Percentiles rank a stretch among this genome's conserved stretches.
These are phyloP conservation scores for Pontederia crassipes DNA, from an alignment of 176 grass and related monocot species.

Conservation along the genomic window DNA sequence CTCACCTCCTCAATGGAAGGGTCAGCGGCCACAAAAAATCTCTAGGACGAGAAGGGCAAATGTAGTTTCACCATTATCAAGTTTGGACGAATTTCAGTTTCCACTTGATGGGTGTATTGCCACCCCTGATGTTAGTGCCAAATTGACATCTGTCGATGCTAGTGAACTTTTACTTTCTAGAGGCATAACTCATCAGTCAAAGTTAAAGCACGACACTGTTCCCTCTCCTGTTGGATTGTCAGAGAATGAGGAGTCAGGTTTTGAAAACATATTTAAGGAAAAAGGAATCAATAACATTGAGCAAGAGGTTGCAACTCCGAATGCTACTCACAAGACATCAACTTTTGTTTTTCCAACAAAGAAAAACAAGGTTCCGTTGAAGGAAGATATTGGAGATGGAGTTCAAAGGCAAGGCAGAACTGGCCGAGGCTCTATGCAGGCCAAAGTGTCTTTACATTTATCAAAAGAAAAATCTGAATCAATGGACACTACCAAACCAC, in stretches of 20 bases:
- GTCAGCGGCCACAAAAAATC: slow-evolving; percentile 2
- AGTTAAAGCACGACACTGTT: slow-evolving; percentile 23
- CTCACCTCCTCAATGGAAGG: slow-evolving; percentile 58
- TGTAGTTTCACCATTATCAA: slow-evolving; percentile 82
- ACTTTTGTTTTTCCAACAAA: slow-evolving; percentile 29
- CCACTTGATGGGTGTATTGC: slow-evolving; percentile 38
- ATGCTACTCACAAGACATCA: slow-evolving; percentile 18
- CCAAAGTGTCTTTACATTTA: slow-evolving; percentile 42
- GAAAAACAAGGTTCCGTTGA: slow-evolving; percentile 51
- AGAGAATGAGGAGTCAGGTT: slow-evolving; percentile 56
- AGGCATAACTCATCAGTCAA: slow-evolving; percentile 19
- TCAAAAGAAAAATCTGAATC: slow-evolving; percentile 49
- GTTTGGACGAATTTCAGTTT: slow-evolving; percentile 51
- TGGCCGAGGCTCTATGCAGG: slow-evolving; percentile 37
- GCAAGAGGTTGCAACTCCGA: slow-evolving; percentile 23
- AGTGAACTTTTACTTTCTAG: slow-evolving; percentile 14
- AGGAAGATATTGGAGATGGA: slow-evolving; percentile 63
- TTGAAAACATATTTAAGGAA: slow-evolving; percentile 46
- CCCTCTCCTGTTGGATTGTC: slow-evolving; percentile 54
- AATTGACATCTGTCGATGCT: slow-evolving; percentile 28
- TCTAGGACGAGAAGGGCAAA: slow-evolving; percentile 20
- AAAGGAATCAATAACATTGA: slow-evolving; percentile 52
- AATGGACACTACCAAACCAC: slow-evolving; percentile 34
- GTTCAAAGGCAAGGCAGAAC: slow-evolving; percentile 42
- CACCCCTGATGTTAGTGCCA: slow-evolving; percentile 35